A percentile compares a stretch with the other conserved stretches of the same genome.
These are phyloP conservation scores for Colletotrichum sojae DNA, from an alignment of 2,329 filamentous ascomycete species.

Conservation along the genomic window DNA sequence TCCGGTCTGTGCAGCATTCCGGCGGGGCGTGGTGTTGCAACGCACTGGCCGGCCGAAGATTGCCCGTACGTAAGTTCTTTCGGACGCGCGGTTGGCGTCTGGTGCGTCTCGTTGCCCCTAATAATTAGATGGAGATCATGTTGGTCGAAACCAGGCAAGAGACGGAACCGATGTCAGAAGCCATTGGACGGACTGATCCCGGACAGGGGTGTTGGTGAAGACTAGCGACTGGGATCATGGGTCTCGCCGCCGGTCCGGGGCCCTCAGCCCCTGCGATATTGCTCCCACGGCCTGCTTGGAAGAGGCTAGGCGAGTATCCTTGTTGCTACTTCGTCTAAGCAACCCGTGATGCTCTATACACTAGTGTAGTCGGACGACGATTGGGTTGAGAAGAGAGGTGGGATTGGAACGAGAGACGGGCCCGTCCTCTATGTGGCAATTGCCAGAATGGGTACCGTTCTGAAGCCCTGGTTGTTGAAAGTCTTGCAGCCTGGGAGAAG, in stretches of 20 bases:
- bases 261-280: not conserved
- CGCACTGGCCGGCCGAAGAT: not conserved
- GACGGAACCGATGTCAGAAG: not conserved
- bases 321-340: too few relatives aligned
- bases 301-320: not conserved
- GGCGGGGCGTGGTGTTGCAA: constrained; percentile 2
- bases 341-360: too few relatives aligned
- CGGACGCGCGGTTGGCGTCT: not conserved
- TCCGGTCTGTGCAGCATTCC: constrained; percentile 6
- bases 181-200: not conserved
- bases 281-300: not conserved
- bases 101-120: not conserved
- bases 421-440: too few relatives aligned
- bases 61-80: constrained; percentile 8
- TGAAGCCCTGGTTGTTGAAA: too few relatives aligned
- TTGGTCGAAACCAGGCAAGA: not conserved
- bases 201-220: not conserved
- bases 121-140: not conserved
- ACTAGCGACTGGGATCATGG: constrained; percentile 14
- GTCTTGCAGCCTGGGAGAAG: too few relatives aligned
- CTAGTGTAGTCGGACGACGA: too few relatives aligned
- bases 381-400: too few relatives aligned
- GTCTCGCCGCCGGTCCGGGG: not conserved
- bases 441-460: too few relatives aligned
- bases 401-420: too few relatives aligned